Evolutionary conservation across 768 basidiomycete genomes (phyloP).

Genomic region (Royoungia palumana): DNA sequence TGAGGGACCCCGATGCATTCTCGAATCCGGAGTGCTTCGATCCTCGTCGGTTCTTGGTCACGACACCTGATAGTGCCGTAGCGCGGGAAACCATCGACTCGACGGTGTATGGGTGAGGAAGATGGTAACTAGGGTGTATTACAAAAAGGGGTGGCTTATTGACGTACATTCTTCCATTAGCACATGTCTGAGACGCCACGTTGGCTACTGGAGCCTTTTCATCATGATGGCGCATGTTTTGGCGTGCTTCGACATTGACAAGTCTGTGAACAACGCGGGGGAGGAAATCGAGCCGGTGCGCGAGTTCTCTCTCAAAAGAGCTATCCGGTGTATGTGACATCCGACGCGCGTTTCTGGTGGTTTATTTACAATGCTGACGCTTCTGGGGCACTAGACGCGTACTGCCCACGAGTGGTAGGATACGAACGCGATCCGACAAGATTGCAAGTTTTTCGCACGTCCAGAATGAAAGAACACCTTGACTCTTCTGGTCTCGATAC

Average conservation of each 20-base stretch:
- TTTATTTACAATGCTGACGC: too few relatives aligned
- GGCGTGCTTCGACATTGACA: conserved; percentile 3
- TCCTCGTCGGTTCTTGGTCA: conserved; percentile 16
- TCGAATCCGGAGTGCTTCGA: conserved; percentile 21
- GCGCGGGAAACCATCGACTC: not conserved
- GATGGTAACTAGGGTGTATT: not conserved
- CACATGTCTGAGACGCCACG: not conserved
- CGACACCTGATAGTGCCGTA: not conserved
- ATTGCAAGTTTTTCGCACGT: too few relatives aligned
- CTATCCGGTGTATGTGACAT: not conserved
- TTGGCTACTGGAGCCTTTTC: not conserved
- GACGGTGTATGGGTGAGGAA: not conserved
- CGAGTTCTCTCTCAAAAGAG: not conserved
- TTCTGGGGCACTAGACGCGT: too few relatives aligned
- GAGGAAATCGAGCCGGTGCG: not conserved
- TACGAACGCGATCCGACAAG: too few relatives aligned
- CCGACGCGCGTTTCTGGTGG: too few relatives aligned
- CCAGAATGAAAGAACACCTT: too few relatives aligned
- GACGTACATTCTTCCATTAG: not conserved
- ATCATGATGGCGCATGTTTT: not conserved
- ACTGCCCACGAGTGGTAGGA: too few relatives aligned
- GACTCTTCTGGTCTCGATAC: too few relatives aligned
- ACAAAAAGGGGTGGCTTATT: too few relatives aligned
- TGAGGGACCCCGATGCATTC: conserved; percentile 17
- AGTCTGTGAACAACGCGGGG: not conserved